Percentiles rank a stretch among this genome's conserved stretches.
phyloP scores from a whole-genome alignment of 2,329 filamentous ascomycete genomes.

The Verticillium zaregamsianum region DNA sequence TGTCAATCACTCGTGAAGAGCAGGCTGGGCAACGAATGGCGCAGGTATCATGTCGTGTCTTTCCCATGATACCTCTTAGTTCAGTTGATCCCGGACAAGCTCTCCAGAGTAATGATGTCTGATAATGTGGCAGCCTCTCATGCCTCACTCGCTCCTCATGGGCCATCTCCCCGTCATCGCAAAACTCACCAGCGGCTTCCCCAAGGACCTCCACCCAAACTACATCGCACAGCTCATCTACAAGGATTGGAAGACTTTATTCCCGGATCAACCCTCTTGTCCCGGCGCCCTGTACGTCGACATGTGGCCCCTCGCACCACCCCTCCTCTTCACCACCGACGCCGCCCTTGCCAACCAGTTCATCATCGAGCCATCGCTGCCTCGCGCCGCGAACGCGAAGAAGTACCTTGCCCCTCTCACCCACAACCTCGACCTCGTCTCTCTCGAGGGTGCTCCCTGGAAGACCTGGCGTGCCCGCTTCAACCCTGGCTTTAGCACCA shows the following conservation, averaged over 20 bases:
- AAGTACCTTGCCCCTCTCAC: constrained; percentile 23
- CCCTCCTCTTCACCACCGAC: constrained; percentile 14
- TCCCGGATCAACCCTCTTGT: constrained; percentile 12
- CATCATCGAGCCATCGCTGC: constrained; percentile 14
- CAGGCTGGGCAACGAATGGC: too few relatives aligned
- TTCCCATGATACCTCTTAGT: background rate
- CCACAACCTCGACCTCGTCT: constrained; percentile 23
- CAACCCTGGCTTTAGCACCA: constrained; percentile 31
- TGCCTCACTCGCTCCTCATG: background rate
- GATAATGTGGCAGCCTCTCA: background rate
- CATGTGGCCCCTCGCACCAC: constrained; percentile 20
- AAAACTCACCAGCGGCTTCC: background rate
- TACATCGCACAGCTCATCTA: background rate
- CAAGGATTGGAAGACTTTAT: background rate
- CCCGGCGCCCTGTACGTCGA: constrained; percentile 23
- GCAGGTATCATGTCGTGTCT: background rate
- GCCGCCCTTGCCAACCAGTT: constrained; percentile 15
- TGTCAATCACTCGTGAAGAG: too few relatives aligned
- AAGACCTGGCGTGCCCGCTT: constrained; percentile 25
- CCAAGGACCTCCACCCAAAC: background rate
- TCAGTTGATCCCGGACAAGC: background rate
- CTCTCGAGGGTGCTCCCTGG: constrained; percentile 22
- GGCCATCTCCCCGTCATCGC: background rate
- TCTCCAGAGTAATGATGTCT: background rate
- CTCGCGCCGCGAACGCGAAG: constrained; percentile 23